phyloP scores from a whole-genome alignment of 805 yeast species.

The Sugiyamaella chiloensis region DNA sequence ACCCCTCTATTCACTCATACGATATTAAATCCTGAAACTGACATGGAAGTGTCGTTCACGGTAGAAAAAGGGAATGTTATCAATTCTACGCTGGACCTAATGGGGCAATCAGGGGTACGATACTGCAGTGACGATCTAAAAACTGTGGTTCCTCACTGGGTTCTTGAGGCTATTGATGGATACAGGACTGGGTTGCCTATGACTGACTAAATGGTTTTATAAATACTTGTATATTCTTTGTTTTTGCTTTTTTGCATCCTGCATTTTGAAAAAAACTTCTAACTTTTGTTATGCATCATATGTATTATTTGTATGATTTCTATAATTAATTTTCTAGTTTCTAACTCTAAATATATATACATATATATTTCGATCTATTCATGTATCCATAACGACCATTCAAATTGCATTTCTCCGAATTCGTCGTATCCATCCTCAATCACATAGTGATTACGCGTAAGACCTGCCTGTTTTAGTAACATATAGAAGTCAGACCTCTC shows the following conservation, averaged over 20 bases:
- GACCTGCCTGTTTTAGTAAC: slow-evolving; percentile 39
- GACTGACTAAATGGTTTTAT: background rate
- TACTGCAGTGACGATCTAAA: slow-evolving; percentile 6
- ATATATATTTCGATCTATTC: background rate
- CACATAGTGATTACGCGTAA: slow-evolving; percentile 38
- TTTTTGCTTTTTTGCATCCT: background rate
- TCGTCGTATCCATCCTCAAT: slow-evolving; percentile 75
- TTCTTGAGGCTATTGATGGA: slow-evolving; percentile 11
- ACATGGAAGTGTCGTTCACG: slow-evolving; percentile 36
- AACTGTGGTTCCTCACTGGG: slow-evolving; percentile 1
- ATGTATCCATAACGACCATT: slow-evolving; percentile 15
- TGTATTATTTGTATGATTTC: too few species aligned
- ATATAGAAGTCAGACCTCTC: slow-evolving; percentile 64
- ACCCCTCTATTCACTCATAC: slow-evolving; percentile 71
- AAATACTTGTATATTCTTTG: background rate
- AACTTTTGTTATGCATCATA: background rate
- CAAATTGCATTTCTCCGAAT: slow-evolving; percentile 68
- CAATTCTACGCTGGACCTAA: slow-evolving; percentile 22
- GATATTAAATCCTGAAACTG: slow-evolving; percentile 37
- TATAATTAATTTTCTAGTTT: background rate
- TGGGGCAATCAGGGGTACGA: slow-evolving; percentile 16
- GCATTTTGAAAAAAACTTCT: background rate
- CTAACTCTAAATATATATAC: background rate
- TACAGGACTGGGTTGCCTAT: background rate
- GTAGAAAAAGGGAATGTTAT: slow-evolving; percentile 50